Evolutionary conservation across 305 asterid genomes (phyloP), one percentile per base, ranked within the genome.

Genomic region (Nicotiana rustica): DNA sequence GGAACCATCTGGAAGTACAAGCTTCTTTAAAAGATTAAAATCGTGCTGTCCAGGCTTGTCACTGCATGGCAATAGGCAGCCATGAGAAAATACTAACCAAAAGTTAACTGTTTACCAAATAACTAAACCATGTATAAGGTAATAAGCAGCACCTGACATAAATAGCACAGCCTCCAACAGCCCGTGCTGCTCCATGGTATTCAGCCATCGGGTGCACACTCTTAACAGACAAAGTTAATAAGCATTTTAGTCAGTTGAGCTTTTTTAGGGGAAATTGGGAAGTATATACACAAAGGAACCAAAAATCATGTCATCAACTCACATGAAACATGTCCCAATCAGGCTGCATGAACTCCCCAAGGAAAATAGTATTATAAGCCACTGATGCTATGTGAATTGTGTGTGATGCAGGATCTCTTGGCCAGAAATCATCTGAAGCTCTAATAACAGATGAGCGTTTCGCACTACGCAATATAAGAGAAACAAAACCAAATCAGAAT

Each of bases 251-350:
- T 19, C 6, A 62, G 75, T 38, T 41, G 29, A 62, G 4, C 3
- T 9, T 9, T 35, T 8, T 69, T 52, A 36, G 15, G 57, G 3
- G 29, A 52, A 61, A 13, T 83, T 47, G 57, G 47, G 6, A 47
- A 82, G 84, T 64, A 69, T 47, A 41, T 1, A 41, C 47, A 60
- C 49, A 8, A 47, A 57, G 6, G 21, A 55, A 79, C 12, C n/a
- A 70, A 71, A 57, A 69, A 49, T 79, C 17, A 29, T 18, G 56
- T 67, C 60, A 38, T 84, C 56, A 38, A 83, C 96, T 92, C 88
- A 95, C 99, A 75, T 95, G 99, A 83, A 95, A 94, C 99, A 95
- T 95, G 70, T 95, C 99, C 99, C 99, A 94, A 89, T 95, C 98
- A 6, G 99, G 98, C 90, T 94, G 98, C 99, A 95, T 93, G 84